phyloP scores from a whole-genome alignment of 116 monocot species.

The Zostera marina region DNA sequence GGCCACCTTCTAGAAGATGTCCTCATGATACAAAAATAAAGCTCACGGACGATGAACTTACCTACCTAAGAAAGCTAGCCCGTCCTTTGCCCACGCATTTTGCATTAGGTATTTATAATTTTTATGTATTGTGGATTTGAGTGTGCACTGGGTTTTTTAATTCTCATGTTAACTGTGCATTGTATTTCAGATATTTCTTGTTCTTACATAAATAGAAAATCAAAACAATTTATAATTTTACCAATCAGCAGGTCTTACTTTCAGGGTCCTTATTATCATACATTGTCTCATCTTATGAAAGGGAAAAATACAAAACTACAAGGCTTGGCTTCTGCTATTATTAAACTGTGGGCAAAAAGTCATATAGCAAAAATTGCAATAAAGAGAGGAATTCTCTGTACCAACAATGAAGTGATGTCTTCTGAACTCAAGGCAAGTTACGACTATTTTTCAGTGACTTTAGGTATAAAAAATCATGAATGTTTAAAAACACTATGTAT shows the following conservation, averaged over 20 bases:
- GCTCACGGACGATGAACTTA: constrained; percentile 50
- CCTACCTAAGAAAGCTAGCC: constrained; percentile 64
- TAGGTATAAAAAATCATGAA: not conserved
- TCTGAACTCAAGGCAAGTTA: constrained; percentile 69
- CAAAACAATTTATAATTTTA: not conserved
- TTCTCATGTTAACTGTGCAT: not conserved
- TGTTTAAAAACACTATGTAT: no score
- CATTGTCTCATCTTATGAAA: constrained; percentile 19
- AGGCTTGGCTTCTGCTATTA: constrained; percentile 77
- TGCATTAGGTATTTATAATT: constrained; percentile 52
- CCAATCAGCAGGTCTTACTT: constrained; percentile 5
- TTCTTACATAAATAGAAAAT: not conserved
- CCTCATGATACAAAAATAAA: constrained; percentile 30
- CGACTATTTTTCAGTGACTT: not conserved
- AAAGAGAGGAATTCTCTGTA: constrained; percentile 66
- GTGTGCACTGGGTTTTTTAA: not conserved
- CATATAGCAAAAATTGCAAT: constrained; percentile 85
- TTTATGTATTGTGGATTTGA: not conserved
- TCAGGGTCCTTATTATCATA: constrained; percentile 7
- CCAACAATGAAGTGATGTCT: constrained; percentile 48
- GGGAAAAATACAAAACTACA: constrained; percentile 75
- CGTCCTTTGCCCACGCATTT: constrained; percentile 82
- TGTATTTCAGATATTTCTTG: not conserved
- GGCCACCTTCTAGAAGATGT: constrained; percentile 42
- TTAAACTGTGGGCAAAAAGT: constrained; percentile 91